Evolutionary conservation across 1,284 basidiomycete species (phyloP).

Genomic region (Boletellus deceptivus): DNA sequence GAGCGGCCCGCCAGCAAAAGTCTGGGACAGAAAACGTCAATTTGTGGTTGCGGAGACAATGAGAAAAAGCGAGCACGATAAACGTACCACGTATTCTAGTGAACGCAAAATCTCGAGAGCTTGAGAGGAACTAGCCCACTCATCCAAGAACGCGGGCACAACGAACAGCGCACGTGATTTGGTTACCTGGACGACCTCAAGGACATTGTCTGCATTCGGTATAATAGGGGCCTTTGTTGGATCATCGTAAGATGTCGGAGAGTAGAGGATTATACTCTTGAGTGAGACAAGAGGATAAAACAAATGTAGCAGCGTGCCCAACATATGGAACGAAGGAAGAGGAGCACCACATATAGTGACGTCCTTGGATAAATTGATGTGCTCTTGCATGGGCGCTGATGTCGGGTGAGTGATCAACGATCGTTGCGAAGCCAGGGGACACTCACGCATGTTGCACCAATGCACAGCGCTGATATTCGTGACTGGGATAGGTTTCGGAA

Average conservation of each 20-base stretch:
- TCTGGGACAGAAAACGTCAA: constrained; percentile 1
- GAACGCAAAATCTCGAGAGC: constrained; percentile 6
- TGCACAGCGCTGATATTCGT: constrained; percentile 12
- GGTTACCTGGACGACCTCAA: constrained; percentile 16
- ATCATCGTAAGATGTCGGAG: constrained; percentile 17
- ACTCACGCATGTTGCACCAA: constrained; percentile 21
- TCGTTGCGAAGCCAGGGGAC: too few species aligned
- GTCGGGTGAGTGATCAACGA: neutral
- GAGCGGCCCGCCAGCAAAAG: constrained; percentile 21
- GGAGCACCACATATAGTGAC: constrained; percentile 4
- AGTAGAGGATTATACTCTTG: constrained; percentile 12
- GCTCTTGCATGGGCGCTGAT: constrained; percentile 13
- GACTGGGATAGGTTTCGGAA: constrained; percentile 29
- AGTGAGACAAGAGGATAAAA: constrained; percentile 15
- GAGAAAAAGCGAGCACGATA: neutral
- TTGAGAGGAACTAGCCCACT: constrained; percentile 12
- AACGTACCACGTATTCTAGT: constrained; percentile 19
- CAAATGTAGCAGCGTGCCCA: constrained; percentile 18
- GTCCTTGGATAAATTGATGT: constrained; percentile 1
- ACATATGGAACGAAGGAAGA: constrained; percentile 21
- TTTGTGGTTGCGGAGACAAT: neutral
- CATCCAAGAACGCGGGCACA: constrained; percentile 23
- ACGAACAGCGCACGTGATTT: constrained; percentile 4
- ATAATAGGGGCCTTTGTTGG: constrained; percentile 13
- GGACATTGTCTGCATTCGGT: constrained; percentile 17